Evolutionary conservation across 495 filamentous ascomycete genomes (phyloP), one percentile per base, ranked within the genome.

Genomic region (Hypoxylon fragiforme): DNA sequence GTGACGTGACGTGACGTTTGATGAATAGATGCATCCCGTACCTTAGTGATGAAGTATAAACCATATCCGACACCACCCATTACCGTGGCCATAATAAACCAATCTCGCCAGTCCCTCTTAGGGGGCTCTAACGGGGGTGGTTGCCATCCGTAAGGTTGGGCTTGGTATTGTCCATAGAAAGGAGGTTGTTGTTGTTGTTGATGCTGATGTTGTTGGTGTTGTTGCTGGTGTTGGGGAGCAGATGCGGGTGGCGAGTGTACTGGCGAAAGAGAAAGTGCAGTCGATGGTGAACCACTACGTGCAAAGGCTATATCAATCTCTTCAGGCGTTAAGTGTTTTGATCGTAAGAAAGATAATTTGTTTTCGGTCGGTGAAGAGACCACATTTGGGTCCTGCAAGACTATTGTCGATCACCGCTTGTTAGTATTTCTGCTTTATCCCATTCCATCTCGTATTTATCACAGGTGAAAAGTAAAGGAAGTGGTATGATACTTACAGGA

Each of bases 21-120:
- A n/a, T 37, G 34, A n/a, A 5, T 12, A 15, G 31, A 35, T 20
- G 14, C 13, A 0, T 28, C 7, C 44, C 62, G 8, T 69, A 88
- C 88, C 82, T 95, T 95, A 50, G 89, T 85, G 7, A 96, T 80
- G 60, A 83, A 82, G 66, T 91, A 97, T n/a, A 94, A 68, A 2
- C 90, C 91, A 63, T 95, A 96, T 6, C 88, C 79, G 3, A 95
- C 85, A 31, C 90, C 89, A 34, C 88, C 86, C 55, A 92, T 85
- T 7, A 95, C 87, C 0, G 91, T 97, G 7, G 92, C 91, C 89
- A 95, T 90, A 60, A 97, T 95, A 67, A 97, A 99, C 88, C 89
- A 97, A 63, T 99, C 94, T 39, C 94, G 81, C 94, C 94, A 99
- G 69, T 99, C 94, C 55, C 94, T 81, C 62, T 83, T 85, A 5